Evolutionary conservation across 2,329 filamentous ascomycete genomes (phyloP), one percentile per base, ranked within the genome.

Genomic region (Purpureocillium lavendulum): DNA sequence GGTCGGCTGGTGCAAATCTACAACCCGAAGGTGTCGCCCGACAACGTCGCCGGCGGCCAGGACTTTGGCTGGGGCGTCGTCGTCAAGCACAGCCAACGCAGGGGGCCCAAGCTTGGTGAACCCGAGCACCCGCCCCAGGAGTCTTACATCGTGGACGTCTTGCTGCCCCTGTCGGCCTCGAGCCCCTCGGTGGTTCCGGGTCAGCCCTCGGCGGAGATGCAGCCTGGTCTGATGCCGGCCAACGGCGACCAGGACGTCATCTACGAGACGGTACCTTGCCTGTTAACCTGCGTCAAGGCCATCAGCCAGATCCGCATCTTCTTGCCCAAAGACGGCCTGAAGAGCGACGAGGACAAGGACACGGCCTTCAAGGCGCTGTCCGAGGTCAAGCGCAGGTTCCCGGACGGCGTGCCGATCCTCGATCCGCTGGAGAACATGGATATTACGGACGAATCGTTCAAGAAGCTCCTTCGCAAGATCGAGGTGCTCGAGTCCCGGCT

Each of bases 371-470:
- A 84, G 48, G 75, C 71, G 1, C 63, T 97, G 21, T 74, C 78
- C 32, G 90, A 97, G 60, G 82, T 94, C 13, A 77, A 85, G 61
- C 80, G 80, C 49, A 82, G 92, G 18, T 97, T 98, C 66, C 88
- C 89, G 1, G 92, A 98, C 55, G 92, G 92, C 3, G 69, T 98
- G 41, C 84, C 92, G 3, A 72, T 89, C 7, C 67, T 98, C 14
- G 92, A 98, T 54, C 92, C 92, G 0, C 82, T 98, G 30, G 89
- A 97, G 60, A 89, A 96, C 56, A 97, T 98, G 92, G 77, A 80
- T 21, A 97, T 98, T 53, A 82, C 73, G 4, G 92, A 97, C 53
- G 88, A 95, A 1, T 81, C 80, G 0, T 97, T 98, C 69, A 96
- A 94, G 70, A 87, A 88, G 58, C 76, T 96, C 4, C 75, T 97